Evolutionary conservation across 202 grass and related monocot species (phyloP).

Genomic region (Schoenoplectus tabernaemontani): DNA sequence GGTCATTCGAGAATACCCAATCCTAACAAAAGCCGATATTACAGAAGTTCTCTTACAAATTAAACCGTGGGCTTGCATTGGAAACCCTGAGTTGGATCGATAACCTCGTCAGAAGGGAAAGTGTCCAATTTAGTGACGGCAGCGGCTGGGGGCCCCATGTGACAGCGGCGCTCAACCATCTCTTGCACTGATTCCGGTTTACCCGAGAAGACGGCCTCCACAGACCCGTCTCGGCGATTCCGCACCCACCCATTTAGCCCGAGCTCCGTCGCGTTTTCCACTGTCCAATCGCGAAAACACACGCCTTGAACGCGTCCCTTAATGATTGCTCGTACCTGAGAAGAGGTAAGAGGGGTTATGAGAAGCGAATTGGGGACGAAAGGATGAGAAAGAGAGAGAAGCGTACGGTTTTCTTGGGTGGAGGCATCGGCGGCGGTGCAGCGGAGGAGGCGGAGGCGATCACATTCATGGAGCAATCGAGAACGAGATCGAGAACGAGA

Average conservation of each 20-base stretch:
- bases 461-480: slow-evolving; percentile 7
- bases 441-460: slow-evolving; percentile 32
- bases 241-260: slow-evolving; percentile 66
- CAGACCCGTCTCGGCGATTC: slow-evolving; percentile 60
- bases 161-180: slow-evolving; percentile 45
- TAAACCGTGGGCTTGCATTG: slow-evolving; percentile 51
- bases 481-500: too few species aligned
- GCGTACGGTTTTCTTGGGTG: slow-evolving; percentile 13
- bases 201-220: slow-evolving; percentile 62
- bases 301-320: slow-evolving; percentile 72
- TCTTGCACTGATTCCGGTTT: slow-evolving; percentile 39
- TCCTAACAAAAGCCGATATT: too few species aligned
- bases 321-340: slow-evolving; percentile 44
- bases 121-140: slow-evolving; percentile 41
- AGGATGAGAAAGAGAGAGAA: too few species aligned
- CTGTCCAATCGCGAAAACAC: slow-evolving; percentile 65
- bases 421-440: slow-evolving; percentile 3
- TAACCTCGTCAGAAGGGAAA: slow-evolving; percentile 32
- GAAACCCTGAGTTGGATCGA: slow-evolving; percentile 37
- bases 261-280: slow-evolving; percentile 47
- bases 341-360: too few species aligned
- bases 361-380: too few species aligned
- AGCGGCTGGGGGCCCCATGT: slow-evolving; percentile 26
- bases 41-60: background rate
- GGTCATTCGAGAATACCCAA: background rate